Conservation (phyloP, 2,329 filamentous ascomycete species). For the Ophiobolus disseminans region DNA sequence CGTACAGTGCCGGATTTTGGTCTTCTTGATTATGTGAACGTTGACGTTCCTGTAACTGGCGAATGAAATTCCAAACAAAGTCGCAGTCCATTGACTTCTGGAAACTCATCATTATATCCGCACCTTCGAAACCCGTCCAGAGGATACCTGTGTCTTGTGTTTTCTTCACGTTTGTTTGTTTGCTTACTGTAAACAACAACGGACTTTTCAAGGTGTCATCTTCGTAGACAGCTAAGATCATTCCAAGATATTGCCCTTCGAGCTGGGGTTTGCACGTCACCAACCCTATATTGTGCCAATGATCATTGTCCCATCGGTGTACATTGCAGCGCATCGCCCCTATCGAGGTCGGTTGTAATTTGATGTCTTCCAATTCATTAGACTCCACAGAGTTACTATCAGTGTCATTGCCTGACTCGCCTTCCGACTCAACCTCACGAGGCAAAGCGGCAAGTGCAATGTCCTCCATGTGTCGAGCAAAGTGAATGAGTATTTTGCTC, state of each 20-base stretch:
- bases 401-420: slow-evolving; percentile 11
- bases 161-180: too few relatives aligned
- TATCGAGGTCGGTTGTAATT: background rate
- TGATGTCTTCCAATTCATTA: background rate
- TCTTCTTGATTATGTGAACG: background rate
- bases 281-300: too few relatives aligned
- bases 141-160: slow-evolving; percentile 95
- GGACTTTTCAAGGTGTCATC: background rate
- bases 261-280: too few relatives aligned
- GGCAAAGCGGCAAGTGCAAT: slow-evolving; percentile 27
- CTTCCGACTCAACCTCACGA: slow-evolving; percentile 22
- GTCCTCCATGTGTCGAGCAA: slow-evolving; percentile 34
- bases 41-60: slow-evolving; percentile 72
- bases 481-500: slow-evolving; percentile 20
- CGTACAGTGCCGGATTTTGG: too few relatives aligned
- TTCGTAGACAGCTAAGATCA: too few relatives aligned
- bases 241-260: too few relatives aligned
- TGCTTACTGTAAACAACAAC: background rate
- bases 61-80: slow-evolving; percentile 62
- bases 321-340: too few relatives aligned
- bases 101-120: slow-evolving; percentile 96
- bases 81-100: slow-evolving; percentile 93
- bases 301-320: too few relatives aligned
- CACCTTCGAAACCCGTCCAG: slow-evolving; percentile 86
- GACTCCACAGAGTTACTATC: background rate